A percentile compares a stretch with the other conserved stretches of the same genome.
Evolutionary conservation across 345 rosid species (phyloP).

Genomic region (Orychophragmus violaceus): DNA sequence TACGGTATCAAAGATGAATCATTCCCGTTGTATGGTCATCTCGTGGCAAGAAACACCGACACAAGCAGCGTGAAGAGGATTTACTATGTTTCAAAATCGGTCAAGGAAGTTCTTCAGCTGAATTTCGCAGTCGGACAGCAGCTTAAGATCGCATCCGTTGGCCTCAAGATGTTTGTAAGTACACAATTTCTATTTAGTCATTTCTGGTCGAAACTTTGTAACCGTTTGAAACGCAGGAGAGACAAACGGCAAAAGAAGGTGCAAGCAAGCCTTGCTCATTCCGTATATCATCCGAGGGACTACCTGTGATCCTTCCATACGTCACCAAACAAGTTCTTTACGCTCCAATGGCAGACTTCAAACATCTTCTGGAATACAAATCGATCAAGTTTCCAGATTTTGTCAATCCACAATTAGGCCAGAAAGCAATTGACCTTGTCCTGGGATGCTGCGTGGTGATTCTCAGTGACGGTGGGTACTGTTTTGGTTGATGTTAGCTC

Average conservation of each 20-base stretch:
- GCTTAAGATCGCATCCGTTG: slow-evolving; percentile 89
- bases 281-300: slow-evolving; percentile 94
- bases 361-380: slow-evolving; percentile 78
- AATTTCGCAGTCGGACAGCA: slow-evolving; percentile 84
- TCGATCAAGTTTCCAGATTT: slow-evolving; percentile 71
- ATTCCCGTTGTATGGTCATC: slow-evolving; percentile 68
- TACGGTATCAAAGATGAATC: slow-evolving; percentile 61
- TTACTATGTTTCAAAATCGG: slow-evolving; percentile 83
- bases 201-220: neutral
- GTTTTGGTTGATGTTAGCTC: neutral
- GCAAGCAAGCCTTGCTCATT: slow-evolving; percentile 60
- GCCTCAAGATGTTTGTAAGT: slow-evolving; percentile 91
- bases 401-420: slow-evolving; percentile 55
- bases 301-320: slow-evolving; percentile 87
- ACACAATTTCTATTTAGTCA: neutral
- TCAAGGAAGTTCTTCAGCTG: slow-evolving; percentile 71
- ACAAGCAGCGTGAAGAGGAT: slow-evolving; percentile 75
- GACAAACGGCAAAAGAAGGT: slow-evolving; percentile 85
- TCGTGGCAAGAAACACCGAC: slow-evolving; percentile 76
- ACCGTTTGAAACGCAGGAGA: slow-evolving; percentile 41
- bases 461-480: slow-evolving; percentile 47
- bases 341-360: slow-evolving; percentile 62
- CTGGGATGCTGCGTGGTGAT: slow-evolving; percentile 83
- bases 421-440: slow-evolving; percentile 64
- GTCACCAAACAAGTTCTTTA: slow-evolving; percentile 71